Evolutionary conservation across 176 grass and related monocot genomes (phyloP), one percentile per base, ranked within the genome.

Genomic region (Canna indica): DNA sequence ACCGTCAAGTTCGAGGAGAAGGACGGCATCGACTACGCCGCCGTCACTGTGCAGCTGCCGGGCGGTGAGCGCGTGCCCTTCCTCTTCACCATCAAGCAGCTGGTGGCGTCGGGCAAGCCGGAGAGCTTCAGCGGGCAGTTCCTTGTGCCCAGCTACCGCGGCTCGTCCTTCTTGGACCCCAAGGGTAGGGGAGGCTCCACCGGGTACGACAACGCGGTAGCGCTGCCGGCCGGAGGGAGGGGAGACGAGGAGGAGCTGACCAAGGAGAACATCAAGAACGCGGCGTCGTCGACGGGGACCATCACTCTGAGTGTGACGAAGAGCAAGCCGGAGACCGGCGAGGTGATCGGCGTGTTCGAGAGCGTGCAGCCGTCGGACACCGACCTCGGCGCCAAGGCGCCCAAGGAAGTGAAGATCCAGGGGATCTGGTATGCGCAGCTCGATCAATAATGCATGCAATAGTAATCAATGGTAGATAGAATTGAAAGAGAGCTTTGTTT

Each of bases 71-170:
- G 59, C 59, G 59, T 62, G 29, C 59, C 59, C 1, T 62, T 62
- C 59, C 59, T 62, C 25, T 62, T 62, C 59, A 62, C 59, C 28
- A 13, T 62, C 12, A 62, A 62, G 59, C 59, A 62, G 59, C 59
- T 62, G 29, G 59, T 62, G 29, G 59, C 59, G 2, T 32, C 59
- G 29, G 59, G 59, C 59, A 62, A 62, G 1, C 59, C 59, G 59
- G 59, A 62, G 29, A 62, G 59, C 59, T 62, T 62, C 59, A 62
- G 59, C 28, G 59, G 59, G 59, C 24, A 62, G 59, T 62, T 62
- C 59, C 59, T 62, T 1, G 59, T 62, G 59, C 59, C 59, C 28
- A 32, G 29, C 59, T 62, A 62, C 59, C 59, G 59, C 1, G 59
- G 59, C 28, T 32, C 59, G 14, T 62, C 59, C 28, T 62, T 62